Evolutionary conservation across 2,329 filamentous ascomycete genomes (phyloP), one percentile per base, ranked within the genome.

Genomic region (Plenodomus tracheiphilus): DNA sequence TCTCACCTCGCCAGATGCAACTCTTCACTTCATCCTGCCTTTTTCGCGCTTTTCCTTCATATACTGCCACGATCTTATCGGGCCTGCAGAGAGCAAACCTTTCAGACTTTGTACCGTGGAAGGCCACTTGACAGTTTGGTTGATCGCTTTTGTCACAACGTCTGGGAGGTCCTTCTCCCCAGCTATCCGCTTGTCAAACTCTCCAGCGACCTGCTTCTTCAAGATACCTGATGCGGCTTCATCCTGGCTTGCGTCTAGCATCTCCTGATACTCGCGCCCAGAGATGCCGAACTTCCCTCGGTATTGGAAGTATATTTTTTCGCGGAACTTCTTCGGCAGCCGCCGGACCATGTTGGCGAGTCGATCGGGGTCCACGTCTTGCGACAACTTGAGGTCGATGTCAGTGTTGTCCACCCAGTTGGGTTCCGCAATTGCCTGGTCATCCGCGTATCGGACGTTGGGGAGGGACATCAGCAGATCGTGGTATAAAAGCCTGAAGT

Each of bases 341-440:
- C 94, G 87, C 4, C 94, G 85, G 9, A 99, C 93, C 90, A 99
- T 99, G 73, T 99, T 99, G 16, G 89, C 91, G 48, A 94, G 86
- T 65, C 89, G 91, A 49, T 89, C 76, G 0, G 92, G 89, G 63
- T 96, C 89, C 91, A 97, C 95, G 65, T 97, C 91, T 73, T 99
- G 94, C 36, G 81, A 79, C 17, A 99, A 78, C 15, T 77, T 80
- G 58, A 89, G 81, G 58, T 94, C 85, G 43, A 66, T 72, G 47
- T 59, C 62, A 17, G 56, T 53, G 47, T 88, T 84, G 43, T 83
- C 80, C 45, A 85, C 78, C 85, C 88, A 90, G 56, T 83, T 79
- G 10, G 75, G 71, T 30, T 81, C 72, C 37, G 71, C 54, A 8
- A 74, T 80, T 59, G 82, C 83, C 32, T 81, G 80, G 4, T 81